phyloP scores from a whole-genome alignment of 1,139 yeast genomes.

The Wickerhamiella infanticola region DNA sequence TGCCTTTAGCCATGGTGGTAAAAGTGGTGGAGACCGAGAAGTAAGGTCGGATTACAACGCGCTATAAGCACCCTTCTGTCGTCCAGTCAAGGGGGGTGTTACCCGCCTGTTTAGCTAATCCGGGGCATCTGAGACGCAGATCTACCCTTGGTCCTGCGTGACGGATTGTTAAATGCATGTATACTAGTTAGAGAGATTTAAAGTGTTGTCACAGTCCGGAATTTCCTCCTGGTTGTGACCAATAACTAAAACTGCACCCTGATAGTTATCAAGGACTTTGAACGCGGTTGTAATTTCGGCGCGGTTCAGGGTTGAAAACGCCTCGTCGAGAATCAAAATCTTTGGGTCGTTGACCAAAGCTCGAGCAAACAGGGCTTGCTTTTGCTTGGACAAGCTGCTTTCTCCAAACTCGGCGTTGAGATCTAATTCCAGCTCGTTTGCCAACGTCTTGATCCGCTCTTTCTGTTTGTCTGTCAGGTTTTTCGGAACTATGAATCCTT shows the following conservation, averaged over 20 bases:
- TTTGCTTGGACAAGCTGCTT: slow-evolving; percentile 59
- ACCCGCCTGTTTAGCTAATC: background rate
- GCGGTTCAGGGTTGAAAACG: slow-evolving; percentile 81
- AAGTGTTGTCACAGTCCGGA: slow-evolving; percentile 38
- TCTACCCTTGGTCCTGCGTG: too few species aligned
- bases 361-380: slow-evolving; percentile 57
- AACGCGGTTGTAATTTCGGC: slow-evolving; percentile 51
- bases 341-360: slow-evolving; percentile 65
- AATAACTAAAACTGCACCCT: slow-evolving; percentile 57
- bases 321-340: slow-evolving; percentile 75
- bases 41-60: background rate
- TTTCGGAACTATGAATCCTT: slow-evolving; percentile 35
- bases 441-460: slow-evolving; percentile 21
- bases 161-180: background rate
- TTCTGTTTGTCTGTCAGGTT: slow-evolving; percentile 26
- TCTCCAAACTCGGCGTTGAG: slow-evolving; percentile 32
- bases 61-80: background rate
- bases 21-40: background rate
- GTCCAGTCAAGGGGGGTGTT: background rate
- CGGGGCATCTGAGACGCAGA: too few species aligned
- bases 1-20: background rate
- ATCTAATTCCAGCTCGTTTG: slow-evolving; percentile 21
- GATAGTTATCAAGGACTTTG: slow-evolving; percentile 41
- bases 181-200: slow-evolving; percentile 22
- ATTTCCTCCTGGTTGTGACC: slow-evolving; percentile 61